Evolutionary conservation across 2,329 filamentous ascomycete genomes (phyloP), one percentile per base, ranked within the genome.

Genomic region (Colletotrichum spinosum): DNA sequence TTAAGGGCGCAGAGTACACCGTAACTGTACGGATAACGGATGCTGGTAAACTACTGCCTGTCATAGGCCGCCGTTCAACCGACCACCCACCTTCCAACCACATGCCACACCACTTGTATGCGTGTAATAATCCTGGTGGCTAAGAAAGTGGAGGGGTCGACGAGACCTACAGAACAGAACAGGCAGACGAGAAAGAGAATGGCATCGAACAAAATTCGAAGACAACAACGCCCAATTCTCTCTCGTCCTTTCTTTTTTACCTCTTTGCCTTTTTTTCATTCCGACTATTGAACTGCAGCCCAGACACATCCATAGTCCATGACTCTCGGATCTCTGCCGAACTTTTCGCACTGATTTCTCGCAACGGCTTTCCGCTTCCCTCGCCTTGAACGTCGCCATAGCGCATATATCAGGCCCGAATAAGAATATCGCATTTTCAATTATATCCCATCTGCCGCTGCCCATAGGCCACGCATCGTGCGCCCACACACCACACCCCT

Each of bases 401-500:
- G 34, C 52, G 46, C 41, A 55, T 37, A 13, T 17, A 52, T 25
- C 25, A 17, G 41, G 42, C 44, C 44, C 56, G 38, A 52, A 41
- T 39, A 42, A 55, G 37, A 34, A 53, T 49, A 61, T 25, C 41
- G 33, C 38, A 25, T 41, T 39, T 37, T 37, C 55, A 35, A 45
- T 48, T 53, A 51, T 51, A 55, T 25, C 25, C 25, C 25, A 25
- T 25, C 25, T 25, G 25, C 25, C 25, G 25, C 25, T 25, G 25
- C 25, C 25, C 25, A 25, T 25, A 25, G 25, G 25, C 44, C 35
- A 55, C 42, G 39, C 15, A 51, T 55, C 51, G 62, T 56, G 57
- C 57, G 62, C 62, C 39, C n/a, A 38, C 44, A 44, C 53, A 55
- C 25, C 61, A 60, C 61, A 60, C 57, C 46, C 57, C 41, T 65